Evolutionary conservation across 495 filamentous ascomycete genomes (phyloP), one percentile per base, ranked within the genome.

Genomic region (Penicillium verhagenii): DNA sequence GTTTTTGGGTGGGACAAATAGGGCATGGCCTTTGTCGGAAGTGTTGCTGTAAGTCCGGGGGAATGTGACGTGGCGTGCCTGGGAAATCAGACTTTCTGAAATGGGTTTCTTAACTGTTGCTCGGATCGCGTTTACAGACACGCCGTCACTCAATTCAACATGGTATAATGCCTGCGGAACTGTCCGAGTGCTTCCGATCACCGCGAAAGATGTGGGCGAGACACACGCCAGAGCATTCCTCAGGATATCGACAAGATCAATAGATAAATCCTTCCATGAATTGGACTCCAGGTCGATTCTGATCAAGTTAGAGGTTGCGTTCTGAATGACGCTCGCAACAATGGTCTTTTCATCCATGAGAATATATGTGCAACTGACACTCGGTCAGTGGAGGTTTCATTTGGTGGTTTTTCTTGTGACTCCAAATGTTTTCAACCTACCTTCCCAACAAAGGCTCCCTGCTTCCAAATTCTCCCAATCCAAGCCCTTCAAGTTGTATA

Each of bases 1-100:
- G 48, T 78, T 79, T 4, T 67, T 59, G 2, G 76, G 76, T 26
- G 67, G 60, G 48, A 64, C 63, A 31, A 70, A 72, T 28, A 77
- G 60, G 9, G 70, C 75, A 53, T 76, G 60, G 39, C 29, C 9
- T 52, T 23, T 13, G 55, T 47, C n/a, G n/a, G n/a, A n/a, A n/a
- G n/a, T n/a, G n/a, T n/a, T n/a, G n/a, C n/a, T n/a, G n/a, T n/a
- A n/a, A n/a, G n/a, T n/a, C n/a, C n/a, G n/a, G n/a, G n/a, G n/a
- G n/a, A n/a, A n/a, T n/a, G n/a, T n/a, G n/a, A n/a, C n/a, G n/a
- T n/a, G n/a, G n/a, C n/a, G n/a, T n/a, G n/a, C n/a, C n/a, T n/a
- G n/a, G n/a, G 39, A 42, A 42, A 42, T 42, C 39, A 8, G n/a
- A n/a, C n/a, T n/a, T n/a, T n/a, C n/a, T n/a, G n/a, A n/a, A n/a